Evolutionary conservation across 2,329 filamentous ascomycete species (phyloP), one percentile per base, ranked within the genome.

Genomic region (Didymella pinodella): DNA sequence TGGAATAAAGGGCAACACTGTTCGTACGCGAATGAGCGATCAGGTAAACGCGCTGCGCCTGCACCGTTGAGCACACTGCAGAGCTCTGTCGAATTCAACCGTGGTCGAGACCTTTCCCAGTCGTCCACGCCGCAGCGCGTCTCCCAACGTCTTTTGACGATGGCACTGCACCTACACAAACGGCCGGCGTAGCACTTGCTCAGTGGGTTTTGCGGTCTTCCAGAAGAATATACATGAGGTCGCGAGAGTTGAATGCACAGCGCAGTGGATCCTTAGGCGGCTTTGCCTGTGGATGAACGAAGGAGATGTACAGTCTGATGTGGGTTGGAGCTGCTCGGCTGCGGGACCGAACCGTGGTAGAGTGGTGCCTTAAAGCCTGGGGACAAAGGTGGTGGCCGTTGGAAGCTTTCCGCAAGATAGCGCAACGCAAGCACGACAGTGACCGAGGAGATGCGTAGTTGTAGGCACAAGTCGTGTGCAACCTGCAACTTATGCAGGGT

Each of bases 261-360:
- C 34, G 48, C 50, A 49, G 32, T 28, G 25, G 34, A 16, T 20
- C 8, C 40, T 14, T 18, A 40, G 55, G 25, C 31, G 38, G 11
- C 31, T 54, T 14, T 11, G 34, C 31, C 41, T 50, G 20, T 32
- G 31, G 40, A 22, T 20, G 22, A 29, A 28, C 5, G 40, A 18
- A 25, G 20, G 7, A 11, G 43, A 20, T n/a, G 22, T 49, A 51
- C n/a, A 26, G 20, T 32, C 36, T 58, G 34, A 44, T 47, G 29
- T 48, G 55, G 45, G 20, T 59, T 59, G 55, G 49, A 41, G 48
- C 43, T 58, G 60, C 48, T 54, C 49, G 56, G 51, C 47, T 55
- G 48, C 56, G 60, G 60, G 40, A 55, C 48, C 50, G 66, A 64
- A 67, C 66, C 65, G 66, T 65, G 65, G 67, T 65, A 59, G 58